Conservation (phyloP, 345 rosid genomes). For the Populus ilicifolia region DNA sequence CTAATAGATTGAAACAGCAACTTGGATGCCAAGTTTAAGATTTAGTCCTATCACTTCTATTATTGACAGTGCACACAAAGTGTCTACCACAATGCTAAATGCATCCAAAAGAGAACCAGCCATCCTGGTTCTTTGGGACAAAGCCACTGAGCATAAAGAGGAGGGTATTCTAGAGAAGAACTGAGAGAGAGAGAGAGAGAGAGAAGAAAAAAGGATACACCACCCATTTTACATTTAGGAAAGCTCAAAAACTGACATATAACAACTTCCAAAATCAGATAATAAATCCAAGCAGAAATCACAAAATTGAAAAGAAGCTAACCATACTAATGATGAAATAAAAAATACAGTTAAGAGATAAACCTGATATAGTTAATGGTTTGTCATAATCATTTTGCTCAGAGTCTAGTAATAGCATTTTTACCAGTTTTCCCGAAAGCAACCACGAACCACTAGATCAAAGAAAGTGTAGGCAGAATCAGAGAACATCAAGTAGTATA, state of each 20-base stretch:
- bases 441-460: slow-evolving; percentile 65
- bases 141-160: background rate
- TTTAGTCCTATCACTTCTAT: no score
- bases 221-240: background rate
- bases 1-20: background rate
- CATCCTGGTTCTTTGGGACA: no score
- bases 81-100: no score
- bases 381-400: slow-evolving; percentile 68
- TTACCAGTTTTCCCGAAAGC: slow-evolving; percentile 82
- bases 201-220: no score
- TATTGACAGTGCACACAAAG: no score
- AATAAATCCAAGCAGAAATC: background rate
- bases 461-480: background rate
- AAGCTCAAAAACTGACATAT: background rate
- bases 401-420: slow-evolving; percentile 70
- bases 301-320: background rate
- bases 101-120: no score
- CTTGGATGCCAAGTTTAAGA: no score
- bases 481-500: slow-evolving; percentile 4
- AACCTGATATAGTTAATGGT: slow-evolving; percentile 79
- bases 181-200: no score
- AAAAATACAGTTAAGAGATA: slow-evolving; percentile 5
- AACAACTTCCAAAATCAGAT: background rate
- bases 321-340: background rate
- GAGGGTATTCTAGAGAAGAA: background rate